Conservation (phyloP, 768 basidiomycete species). For the Cytidiella melzeri region DNA sequence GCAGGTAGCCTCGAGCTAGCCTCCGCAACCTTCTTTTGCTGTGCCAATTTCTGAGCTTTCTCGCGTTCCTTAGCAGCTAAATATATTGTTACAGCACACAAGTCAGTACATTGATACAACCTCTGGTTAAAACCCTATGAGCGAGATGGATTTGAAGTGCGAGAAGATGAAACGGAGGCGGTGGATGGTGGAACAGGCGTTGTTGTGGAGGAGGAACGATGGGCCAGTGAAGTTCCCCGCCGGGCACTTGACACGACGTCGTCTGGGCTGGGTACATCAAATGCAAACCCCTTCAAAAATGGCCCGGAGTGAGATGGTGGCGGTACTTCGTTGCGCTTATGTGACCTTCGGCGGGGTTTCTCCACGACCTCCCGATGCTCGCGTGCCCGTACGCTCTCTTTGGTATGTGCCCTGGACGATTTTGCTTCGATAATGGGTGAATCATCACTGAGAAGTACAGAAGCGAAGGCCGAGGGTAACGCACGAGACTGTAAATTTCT, state of each 20-base stretch:
- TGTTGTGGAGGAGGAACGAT: conserved; percentile 24
- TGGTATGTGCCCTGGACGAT: conserved; percentile 3
- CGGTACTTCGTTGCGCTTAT: conserved; percentile 14
- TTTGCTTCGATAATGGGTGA: conserved; percentile 12
- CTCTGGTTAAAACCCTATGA: not conserved
- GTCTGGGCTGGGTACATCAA: conserved; percentile 87
- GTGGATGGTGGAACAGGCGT: conserved; percentile 13
- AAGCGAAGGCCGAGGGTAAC: conserved; percentile 53
- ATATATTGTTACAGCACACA: conserved; percentile 21
- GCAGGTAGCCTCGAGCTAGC: conserved; percentile 7
- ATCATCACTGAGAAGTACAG: conserved; percentile 59
- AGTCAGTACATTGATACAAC: conserved; percentile 27
- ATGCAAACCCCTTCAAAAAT: conserved; percentile 45
- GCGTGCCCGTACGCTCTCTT: conserved; percentile 5
- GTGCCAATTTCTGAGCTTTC: conserved; percentile 55
- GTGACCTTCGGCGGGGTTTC: conserved; percentile 14
- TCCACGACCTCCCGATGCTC: conserved; percentile 17
- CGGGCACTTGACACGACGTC: conserved; percentile 81
- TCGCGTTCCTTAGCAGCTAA: conserved; percentile 77
- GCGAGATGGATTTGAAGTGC: conserved; percentile 27
- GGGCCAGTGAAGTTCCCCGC: conserved; percentile 58
- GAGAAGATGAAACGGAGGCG: conserved; percentile 20
- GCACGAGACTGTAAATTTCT: conserved; percentile 54
- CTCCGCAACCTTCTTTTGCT: conserved; percentile 35
- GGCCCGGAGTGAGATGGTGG: conserved; percentile 32